A percentile compares a stretch with the other conserved stretches of the same genome.
Evolutionary conservation across 345 rosid species (phyloP).

Genomic region (Mercurialis annua): DNA sequence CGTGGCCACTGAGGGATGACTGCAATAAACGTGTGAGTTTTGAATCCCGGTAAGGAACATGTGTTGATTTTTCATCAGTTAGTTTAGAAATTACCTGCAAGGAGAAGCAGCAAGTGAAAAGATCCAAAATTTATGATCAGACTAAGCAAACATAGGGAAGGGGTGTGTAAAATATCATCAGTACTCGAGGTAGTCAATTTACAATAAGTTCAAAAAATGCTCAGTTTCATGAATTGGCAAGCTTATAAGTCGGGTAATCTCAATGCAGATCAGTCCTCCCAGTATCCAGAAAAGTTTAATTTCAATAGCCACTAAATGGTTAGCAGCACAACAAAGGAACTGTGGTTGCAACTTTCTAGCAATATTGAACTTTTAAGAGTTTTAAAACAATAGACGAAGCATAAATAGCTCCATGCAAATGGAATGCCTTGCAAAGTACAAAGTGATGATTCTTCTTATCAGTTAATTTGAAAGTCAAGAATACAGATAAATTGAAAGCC

Average conservation of each 20-base stretch:
- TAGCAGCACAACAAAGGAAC: not conserved
- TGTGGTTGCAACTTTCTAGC: not conserved
- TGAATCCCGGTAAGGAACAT: slow-evolving; percentile 72
- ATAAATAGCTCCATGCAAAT: not conserved
- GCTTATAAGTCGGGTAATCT: not conserved
- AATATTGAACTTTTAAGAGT: not conserved
- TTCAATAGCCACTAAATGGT: not conserved
- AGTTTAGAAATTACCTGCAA: slow-evolving; percentile 63
- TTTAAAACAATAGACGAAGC: not conserved
- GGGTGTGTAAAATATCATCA: not conserved
- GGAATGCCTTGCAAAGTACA: not conserved
- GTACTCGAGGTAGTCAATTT: not conserved
- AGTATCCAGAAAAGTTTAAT: not conserved
- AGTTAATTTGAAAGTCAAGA: slow-evolving; percentile 2
- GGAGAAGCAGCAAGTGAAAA: slow-evolving; percentile 7
- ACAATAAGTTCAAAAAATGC: not conserved
- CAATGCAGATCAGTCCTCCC: not conserved
- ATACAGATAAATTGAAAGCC: not conserved
- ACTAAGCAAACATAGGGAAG: not conserved
- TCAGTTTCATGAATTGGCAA: slow-evolving; percentile 5
- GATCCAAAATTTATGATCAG: not conserved
- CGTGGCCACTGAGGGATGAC: slow-evolving; percentile 73
- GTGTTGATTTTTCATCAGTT: slow-evolving; percentile 62
- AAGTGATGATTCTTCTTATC: not conserved
- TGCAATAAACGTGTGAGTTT: slow-evolving; percentile 69